Percentiles rank a stretch among this genome's conserved stretches.
Evolutionary conservation across 352 stramenopile species (phyloP).

Genomic region (Phytophthora aleatoria): DNA sequence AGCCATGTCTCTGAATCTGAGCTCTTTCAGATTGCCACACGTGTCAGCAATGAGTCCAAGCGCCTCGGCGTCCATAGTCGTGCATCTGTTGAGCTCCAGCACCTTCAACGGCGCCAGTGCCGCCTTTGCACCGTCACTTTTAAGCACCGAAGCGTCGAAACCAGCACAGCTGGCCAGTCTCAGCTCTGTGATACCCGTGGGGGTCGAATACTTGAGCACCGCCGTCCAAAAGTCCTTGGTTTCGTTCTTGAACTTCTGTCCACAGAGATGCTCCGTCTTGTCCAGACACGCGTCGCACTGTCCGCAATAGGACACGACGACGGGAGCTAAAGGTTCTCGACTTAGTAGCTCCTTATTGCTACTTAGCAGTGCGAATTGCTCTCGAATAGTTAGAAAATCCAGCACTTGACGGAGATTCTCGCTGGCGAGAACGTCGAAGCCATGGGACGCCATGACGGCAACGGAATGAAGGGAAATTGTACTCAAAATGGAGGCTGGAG

Average conservation of each 20-base stretch:
- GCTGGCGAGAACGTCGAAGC: conserved; percentile 34
- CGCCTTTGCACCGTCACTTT: conserved; percentile 18
- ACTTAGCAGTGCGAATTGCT: conserved; percentile 66
- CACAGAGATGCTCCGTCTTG: conserved; percentile 67
- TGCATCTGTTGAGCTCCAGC: conserved; percentile 68
- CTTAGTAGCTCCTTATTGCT: conserved; percentile 41
- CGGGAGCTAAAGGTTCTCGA: conserved; percentile 46
- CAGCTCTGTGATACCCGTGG: conserved; percentile 50
- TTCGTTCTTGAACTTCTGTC: conserved; percentile 34
- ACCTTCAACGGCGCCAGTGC: conserved; percentile 54
- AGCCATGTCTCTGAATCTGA: conserved; percentile 75
- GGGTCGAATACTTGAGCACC: conserved; percentile 45
- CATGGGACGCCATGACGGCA: conserved; percentile 17
- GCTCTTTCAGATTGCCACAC: conserved; percentile 58
- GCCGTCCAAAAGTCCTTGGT: conserved; percentile 57
- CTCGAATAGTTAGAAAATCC: conserved; percentile 54
- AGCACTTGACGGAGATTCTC: conserved; percentile 67
- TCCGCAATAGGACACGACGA: conserved; percentile 66
- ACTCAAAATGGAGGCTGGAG: not conserved
- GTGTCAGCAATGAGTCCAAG: conserved; percentile 43
- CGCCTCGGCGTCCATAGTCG: conserved; percentile 46
- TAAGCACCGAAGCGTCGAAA: conserved; percentile 50
- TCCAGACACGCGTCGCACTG: conserved; percentile 49
- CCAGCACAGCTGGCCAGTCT: conserved; percentile 56
- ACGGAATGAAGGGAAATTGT: conserved; percentile 7